Conservation (phyloP, 2,329 filamentous ascomycete genomes). For the Xylaria hypoxylon region DNA sequence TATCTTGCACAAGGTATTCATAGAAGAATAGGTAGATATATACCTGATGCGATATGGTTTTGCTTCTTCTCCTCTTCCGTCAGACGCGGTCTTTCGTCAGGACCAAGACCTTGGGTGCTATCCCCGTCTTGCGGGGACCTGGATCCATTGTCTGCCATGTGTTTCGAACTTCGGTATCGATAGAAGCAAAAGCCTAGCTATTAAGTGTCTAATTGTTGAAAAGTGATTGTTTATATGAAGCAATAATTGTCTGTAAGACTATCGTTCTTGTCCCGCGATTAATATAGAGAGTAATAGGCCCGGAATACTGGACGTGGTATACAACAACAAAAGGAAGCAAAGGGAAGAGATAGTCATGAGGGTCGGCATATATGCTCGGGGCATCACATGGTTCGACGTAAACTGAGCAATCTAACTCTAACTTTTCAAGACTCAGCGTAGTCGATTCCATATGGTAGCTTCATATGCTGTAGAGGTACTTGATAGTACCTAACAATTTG, state of each 20-base stretch:
- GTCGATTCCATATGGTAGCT: conserved; percentile 1
- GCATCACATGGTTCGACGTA: conserved; percentile 29
- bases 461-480: not conserved
- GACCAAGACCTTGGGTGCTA: conserved; percentile 40
- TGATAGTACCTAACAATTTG: not conserved
- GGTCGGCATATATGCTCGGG: too few relatives aligned
- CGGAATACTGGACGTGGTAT: not conserved
- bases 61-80: conserved; percentile 67
- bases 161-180: not conserved
- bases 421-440: not conserved
- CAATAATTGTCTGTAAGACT: not conserved
- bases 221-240: conserved; percentile 22
- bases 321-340: conserved; percentile 25
- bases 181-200: not conserved
- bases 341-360: not conserved
- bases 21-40: not conserved
- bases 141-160: conserved; percentile 33
- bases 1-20: not conserved
- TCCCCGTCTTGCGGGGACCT: conserved; percentile 47
- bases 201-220: conserved; percentile 3
- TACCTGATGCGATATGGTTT: conserved; percentile 67
- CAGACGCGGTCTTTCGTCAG: conserved; percentile 63
- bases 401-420: conserved; percentile 6
- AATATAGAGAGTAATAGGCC: not conserved
- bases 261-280: not conserved